Percentiles rank a stretch among this genome's conserved stretches.
Conservation (phyloP, 2,329 filamentous ascomycete species). For the Aspergillus ustus region DNA sequence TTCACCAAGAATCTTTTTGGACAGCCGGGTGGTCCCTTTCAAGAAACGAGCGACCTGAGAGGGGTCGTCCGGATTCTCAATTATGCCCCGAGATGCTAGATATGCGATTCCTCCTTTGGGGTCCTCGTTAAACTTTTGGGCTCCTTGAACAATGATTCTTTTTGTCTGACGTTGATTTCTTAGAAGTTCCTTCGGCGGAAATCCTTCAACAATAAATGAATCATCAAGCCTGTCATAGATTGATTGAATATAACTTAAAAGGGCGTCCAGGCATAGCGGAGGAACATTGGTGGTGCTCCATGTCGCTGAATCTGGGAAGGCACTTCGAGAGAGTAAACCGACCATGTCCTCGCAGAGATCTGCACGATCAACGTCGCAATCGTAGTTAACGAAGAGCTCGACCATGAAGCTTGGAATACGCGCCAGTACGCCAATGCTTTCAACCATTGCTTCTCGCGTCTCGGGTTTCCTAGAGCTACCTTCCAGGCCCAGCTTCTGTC, state of each 20-base stretch:
- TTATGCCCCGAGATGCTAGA: constrained; percentile 82
- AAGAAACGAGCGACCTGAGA: constrained; percentile 83
- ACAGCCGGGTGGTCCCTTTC: constrained; percentile 82
- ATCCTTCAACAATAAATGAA: constrained; percentile 64
- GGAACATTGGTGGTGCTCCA: constrained; percentile 99
- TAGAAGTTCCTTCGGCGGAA: constrained; percentile 68
- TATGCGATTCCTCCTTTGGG: constrained; percentile 88
- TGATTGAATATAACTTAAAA: constrained; percentile 89
- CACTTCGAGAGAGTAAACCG: constrained; percentile 88
- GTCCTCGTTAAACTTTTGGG: constrained; percentile 91
- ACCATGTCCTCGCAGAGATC: constrained; percentile 97
- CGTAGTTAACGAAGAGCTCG: constrained; percentile 97
- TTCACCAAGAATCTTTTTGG: constrained; percentile 89
- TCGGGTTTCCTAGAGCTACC: constrained; percentile 91
- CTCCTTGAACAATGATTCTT: constrained; percentile 84
- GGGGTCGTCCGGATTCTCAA: constrained; percentile 74
- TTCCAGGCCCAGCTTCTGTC: constrained; percentile 89
- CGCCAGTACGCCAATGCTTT: constrained; percentile 88
- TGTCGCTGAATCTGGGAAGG: constrained; percentile 93
- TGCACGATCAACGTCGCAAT: constrained; percentile 88
- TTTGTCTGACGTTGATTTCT: constrained; percentile 78
- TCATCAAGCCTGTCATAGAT: constrained; percentile 85
- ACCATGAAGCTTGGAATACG: constrained; percentile 94
- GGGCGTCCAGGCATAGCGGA: constrained; percentile 87
- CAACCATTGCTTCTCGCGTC: constrained; percentile 96